Base-by-base conservation (phyloP, 2,329 filamentous ascomycete species). In the Phialophora verrucosa region DNA sequence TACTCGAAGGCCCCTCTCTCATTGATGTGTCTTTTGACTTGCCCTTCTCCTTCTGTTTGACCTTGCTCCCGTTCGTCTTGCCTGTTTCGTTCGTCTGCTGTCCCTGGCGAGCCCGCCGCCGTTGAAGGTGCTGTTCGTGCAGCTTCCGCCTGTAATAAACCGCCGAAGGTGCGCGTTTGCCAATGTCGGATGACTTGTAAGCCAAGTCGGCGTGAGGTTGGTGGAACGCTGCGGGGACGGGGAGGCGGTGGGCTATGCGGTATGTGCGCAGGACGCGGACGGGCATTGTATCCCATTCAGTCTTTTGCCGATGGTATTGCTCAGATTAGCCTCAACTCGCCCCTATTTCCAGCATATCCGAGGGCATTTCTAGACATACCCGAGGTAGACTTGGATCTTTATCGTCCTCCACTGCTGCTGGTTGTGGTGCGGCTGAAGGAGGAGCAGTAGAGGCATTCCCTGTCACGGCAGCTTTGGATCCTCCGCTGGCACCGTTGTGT, bases 201-300 rank as follows among this genome's bases (percentile, higher is more conserved):
- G 83, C 76, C 62, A 83, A 75, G 58, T 80, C 78, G 69, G 82
- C 82, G 71, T 83, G 81, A 62, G 78, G 75, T 51, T 74, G 78
- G 42, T 79, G 76, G 74, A 77, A 83, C 61, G 79, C 77, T 67
- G 78, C 77, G 27, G 80, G 78, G n/a, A 76, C 78, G 59, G 78
- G 72, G 38, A 83, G 76, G 71, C 78, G 81, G 71, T 83, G 80
- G 70, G 78, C 78, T 65, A 82, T 79, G 64, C 81, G 78, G 73
- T 83, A 83, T 67, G 80, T 77, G 72, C 83, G 80, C 55, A 83
- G 80, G 69, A 66, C 38, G 14, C 62, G 57, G 10, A 57, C 63
- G 23, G 70, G 58, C 27, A 69, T 62, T 25, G 66, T 62, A 58
- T 57, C 53, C 69, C 69, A 70, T 59, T 68, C 66, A 17, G 67